Conservation (phyloP, 805 yeast species). For the Saccharomycopsis microspora region DNA sequence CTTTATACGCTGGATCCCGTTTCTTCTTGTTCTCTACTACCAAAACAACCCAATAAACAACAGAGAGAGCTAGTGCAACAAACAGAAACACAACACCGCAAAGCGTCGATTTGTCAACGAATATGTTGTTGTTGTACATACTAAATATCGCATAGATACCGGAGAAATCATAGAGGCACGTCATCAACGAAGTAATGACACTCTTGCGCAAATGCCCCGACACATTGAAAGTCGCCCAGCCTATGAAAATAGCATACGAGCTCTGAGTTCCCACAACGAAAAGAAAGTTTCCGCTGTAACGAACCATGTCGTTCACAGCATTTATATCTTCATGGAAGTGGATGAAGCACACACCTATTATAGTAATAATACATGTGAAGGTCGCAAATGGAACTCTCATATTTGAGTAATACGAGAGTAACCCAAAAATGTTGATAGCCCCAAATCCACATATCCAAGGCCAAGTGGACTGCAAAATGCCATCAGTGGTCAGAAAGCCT, state of each 20-base stretch:
- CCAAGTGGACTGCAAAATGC: neutral
- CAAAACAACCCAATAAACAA: constrained; percentile 25
- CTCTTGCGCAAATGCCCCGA: constrained; percentile 53
- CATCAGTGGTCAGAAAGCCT: neutral
- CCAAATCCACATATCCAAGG: neutral
- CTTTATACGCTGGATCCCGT: constrained; percentile 15
- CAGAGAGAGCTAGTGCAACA: constrained; percentile 26
- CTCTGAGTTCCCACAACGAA: constrained; percentile 46
- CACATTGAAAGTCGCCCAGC: constrained; percentile 55
- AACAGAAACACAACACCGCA: constrained; percentile 29
- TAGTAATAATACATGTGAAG: constrained; percentile 24
- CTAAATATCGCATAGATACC: constrained; percentile 52
- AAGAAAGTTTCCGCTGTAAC: constrained; percentile 55
- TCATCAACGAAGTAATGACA: constrained; percentile 46
- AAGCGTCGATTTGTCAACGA: neutral
- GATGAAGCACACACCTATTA: constrained; percentile 30
- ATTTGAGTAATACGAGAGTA: constrained; percentile 34
- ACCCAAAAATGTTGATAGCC: constrained; percentile 26
- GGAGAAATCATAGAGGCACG: constrained; percentile 64
- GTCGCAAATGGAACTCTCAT: constrained; percentile 23
- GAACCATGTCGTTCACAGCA: constrained; percentile 20
- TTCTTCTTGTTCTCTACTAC: constrained; percentile 22
- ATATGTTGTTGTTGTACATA: neutral
- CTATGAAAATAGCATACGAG: constrained; percentile 56
- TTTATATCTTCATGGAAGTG: constrained; percentile 37